phyloP scores from a whole-genome alignment of 306 rosid genomes.

The Cucumis hystrix region DNA sequence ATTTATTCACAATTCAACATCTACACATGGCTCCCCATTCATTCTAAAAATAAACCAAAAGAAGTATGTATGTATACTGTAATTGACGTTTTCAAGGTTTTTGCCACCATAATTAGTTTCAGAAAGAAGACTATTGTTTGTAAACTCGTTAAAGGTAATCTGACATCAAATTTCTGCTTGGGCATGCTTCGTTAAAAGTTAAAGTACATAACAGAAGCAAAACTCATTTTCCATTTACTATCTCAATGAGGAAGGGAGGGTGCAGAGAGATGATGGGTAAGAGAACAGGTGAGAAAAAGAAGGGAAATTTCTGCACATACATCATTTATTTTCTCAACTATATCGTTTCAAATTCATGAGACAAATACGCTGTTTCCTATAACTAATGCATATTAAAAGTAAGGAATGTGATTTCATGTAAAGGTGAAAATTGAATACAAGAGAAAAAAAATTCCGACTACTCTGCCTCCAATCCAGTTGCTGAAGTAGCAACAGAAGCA shows the following conservation, averaged over 20 bases:
- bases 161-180: neutral
- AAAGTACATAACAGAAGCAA: neutral
- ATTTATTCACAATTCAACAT: neutral
- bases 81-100: neutral
- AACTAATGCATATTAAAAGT: neutral
- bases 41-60: neutral
- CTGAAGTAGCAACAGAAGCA: slow-evolving; percentile 7
- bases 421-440: neutral
- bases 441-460: neutral
- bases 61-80: neutral
- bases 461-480: neutral
- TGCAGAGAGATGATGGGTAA: neutral
- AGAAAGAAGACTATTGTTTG: neutral
- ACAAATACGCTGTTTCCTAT: slow-evolving; percentile 2
- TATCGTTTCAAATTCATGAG: neutral
- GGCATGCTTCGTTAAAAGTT: neutral
- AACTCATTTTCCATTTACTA: neutral
- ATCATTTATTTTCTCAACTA: slow-evolving; percentile 5
- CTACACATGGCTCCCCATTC: neutral
- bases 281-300: neutral
- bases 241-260: neutral
- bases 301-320: slow-evolving; percentile 19
- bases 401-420: neutral
- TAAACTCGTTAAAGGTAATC: neutral
- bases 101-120: neutral